phyloP scores from a whole-genome alignment of 495 filamentous ascomycete genomes.

The Usnea hakonensis region DNA sequence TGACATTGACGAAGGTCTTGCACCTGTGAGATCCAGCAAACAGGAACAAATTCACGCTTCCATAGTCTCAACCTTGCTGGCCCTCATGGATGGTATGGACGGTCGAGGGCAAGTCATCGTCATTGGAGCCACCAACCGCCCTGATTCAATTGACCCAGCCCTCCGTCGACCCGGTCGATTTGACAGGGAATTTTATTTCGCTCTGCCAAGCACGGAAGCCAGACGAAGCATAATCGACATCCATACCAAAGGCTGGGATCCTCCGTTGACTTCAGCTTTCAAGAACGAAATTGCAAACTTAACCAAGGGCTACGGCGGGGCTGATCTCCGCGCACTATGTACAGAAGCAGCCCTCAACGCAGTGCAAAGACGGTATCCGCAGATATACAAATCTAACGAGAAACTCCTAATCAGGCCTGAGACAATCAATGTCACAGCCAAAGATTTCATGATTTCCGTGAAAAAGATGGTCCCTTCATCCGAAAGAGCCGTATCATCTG shows the following conservation, averaged over 20 bases:
- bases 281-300: constrained; percentile 76
- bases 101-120: constrained; percentile 96
- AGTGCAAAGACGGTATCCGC: constrained; percentile 88
- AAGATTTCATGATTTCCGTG: constrained; percentile 93
- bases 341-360: constrained; percentile 99
- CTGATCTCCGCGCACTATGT: constrained; percentile 86
- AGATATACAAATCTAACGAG: constrained; percentile 85
- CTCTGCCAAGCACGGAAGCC: constrained; percentile 71
- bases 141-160: constrained; percentile 95
- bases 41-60: constrained; percentile 98
- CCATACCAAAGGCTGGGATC: constrained; percentile 89
- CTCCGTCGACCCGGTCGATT: constrained; percentile 95
- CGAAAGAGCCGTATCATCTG: constrained; percentile 75
- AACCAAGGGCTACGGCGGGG: constrained; percentile 94
- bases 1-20: constrained; percentile 48
- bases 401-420: constrained; percentile 84
- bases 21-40: constrained; percentile 91
- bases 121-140: constrained; percentile 94
- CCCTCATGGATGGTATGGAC: constrained; percentile 99
- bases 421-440: constrained; percentile 73
- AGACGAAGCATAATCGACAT: constrained; percentile 86
- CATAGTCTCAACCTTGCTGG: constrained; percentile 90
- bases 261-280: constrained; percentile 61
- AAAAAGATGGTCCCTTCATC: constrained; percentile 96
- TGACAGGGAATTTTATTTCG: constrained; percentile 96